phyloP scores from a whole-genome alignment of 1,284 basidiomycete species.

The Leccinum fallax region DNA sequence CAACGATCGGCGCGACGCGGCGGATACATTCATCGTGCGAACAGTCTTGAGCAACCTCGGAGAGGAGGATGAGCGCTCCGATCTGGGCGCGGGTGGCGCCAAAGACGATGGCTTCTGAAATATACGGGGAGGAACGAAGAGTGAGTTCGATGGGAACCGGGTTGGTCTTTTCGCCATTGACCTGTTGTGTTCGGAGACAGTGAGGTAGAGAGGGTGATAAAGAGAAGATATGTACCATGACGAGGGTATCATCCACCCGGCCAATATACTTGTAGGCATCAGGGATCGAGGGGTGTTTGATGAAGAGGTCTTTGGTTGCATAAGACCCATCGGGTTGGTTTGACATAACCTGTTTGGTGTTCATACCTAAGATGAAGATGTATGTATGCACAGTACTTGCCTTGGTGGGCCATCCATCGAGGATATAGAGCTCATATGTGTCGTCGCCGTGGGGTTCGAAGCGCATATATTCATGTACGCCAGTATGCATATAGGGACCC shows the following conservation, averaged over 20 bases:
- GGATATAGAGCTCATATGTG: constrained; percentile 55
- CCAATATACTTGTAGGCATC: constrained; percentile 58
- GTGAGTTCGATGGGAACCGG: constrained; percentile 50
- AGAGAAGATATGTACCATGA: constrained; percentile 33
- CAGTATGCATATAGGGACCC: constrained; percentile 28
- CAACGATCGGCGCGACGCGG: constrained; percentile 50
- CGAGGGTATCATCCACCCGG: constrained; percentile 60
- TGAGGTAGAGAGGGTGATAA: background rate
- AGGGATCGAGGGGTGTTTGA: constrained; percentile 45
- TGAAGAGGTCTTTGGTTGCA: constrained; percentile 60
- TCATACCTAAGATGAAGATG: background rate
- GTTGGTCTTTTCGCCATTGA: constrained; percentile 60
- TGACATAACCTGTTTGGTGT: background rate
- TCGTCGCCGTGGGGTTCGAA: constrained; percentile 47
- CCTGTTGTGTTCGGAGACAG: constrained; percentile 9
- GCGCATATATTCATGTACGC: constrained; percentile 42
- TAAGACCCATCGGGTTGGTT: constrained; percentile 62
- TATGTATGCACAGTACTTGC: constrained; percentile 23
- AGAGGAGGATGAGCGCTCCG: constrained; percentile 59
- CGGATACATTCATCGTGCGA: constrained; percentile 42
- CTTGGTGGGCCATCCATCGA: constrained; percentile 59
- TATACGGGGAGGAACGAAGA: constrained; percentile 46
- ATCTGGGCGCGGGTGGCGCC: constrained; percentile 40
- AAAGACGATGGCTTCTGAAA: constrained; percentile 57
- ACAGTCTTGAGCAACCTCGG: constrained; percentile 45